Base-by-base conservation (phyloP, 768 basidiomycete genomes). In the Phallus indusiatus region DNA sequence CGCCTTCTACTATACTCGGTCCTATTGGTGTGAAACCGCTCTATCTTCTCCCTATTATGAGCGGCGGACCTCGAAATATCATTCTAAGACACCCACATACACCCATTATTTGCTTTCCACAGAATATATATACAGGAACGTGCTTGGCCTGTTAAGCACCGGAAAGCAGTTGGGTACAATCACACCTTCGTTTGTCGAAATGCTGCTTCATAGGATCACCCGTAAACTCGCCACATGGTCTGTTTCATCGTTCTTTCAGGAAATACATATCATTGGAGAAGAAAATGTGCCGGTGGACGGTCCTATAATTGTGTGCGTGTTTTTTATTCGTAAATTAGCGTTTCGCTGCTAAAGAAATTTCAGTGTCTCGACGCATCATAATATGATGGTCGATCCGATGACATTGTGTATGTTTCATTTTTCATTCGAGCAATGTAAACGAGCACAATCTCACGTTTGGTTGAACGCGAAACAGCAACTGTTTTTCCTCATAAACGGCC, bases 381-480 rank as follows among this genome's bases (percentile, higher is more conserved):
- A 96, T 70, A 95, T 94, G 93, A 93, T 91, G 78, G 79, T 95
- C 35, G 92, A 94, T 73, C 90, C 90, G 21, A 82, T 82, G 37
- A 73, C 89, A 58, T 75, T 94, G 18, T 91, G 90, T 93, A 69
- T 70, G 85, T 78, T 53, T 34, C 42, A 59, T 53, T n/a, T n/a
- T n/a, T 63, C 54, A 22, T 59, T 50, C 14, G 24, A 36, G n/a
- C n/a, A n/a, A n/a, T n/a, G n/a, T n/a, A n/a, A n/a, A n/a, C n/a
- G n/a, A 17, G 37, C 11, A 34, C n/a, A 59, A 55, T 56, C 59
- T 56, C 61, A 24, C 42, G 60, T 60, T 36, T 59, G 63, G 17
- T 60, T 65, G 65, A 11, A 67, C 65, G 64, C 64, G 53, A 48
- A 63, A 5, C 66, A 92, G 90, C 92, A 59, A 83, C 82, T 57